Evolutionary conservation across 371 early-diverging fungal species (phyloP).

Genomic region (Apophysomyces trapeziformis): DNA sequence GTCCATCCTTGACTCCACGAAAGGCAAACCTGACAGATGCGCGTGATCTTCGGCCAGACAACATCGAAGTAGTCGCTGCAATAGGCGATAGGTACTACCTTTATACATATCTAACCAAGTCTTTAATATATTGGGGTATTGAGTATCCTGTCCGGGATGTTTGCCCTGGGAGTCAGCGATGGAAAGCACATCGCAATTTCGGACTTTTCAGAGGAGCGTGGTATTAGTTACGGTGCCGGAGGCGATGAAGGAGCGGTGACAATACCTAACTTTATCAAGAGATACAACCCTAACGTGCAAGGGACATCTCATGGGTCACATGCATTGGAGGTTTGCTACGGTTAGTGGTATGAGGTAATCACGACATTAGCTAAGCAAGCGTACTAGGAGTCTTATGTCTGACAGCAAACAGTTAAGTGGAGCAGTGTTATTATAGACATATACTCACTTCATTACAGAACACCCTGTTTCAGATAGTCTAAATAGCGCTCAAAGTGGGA

Average conservation of each 20-base stretch:
- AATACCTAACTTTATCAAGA: slow-evolving; percentile 45
- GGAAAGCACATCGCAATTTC: slow-evolving; percentile 20
- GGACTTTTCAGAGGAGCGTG: slow-evolving; percentile 29
- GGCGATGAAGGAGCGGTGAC: slow-evolving; percentile 47
- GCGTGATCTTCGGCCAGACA: slow-evolving; percentile 31
- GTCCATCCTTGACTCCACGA: slow-evolving; percentile 24
- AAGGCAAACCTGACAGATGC: slow-evolving; percentile 19
- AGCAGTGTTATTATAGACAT: no score
- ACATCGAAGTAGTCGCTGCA: slow-evolving; percentile 30
- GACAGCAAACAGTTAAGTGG: not conserved
- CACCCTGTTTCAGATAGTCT: slow-evolving; percentile 31
- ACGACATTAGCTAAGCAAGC: not conserved
- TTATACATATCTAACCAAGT: not conserved
- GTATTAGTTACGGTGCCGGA: slow-evolving; percentile 48
- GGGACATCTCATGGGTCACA: slow-evolving; percentile 48
- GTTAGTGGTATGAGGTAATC: slow-evolving; percentile 19
- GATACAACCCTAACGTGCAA: slow-evolving; percentile 32
- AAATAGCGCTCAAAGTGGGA: slow-evolving; percentile 52
- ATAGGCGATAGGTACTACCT: slow-evolving; percentile 29
- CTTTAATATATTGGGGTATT: not conserved
- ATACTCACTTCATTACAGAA: slow-evolving; percentile 9
- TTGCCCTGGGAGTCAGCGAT: no score
- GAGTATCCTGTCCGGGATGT: not conserved
- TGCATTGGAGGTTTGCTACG: slow-evolving; percentile 26
- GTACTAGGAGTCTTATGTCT: not conserved